Evolutionary conservation across 2,329 filamentous ascomycete genomes (phyloP), one percentile per base, ranked within the genome.

Genomic region (Talaromyces marneffei): DNA sequence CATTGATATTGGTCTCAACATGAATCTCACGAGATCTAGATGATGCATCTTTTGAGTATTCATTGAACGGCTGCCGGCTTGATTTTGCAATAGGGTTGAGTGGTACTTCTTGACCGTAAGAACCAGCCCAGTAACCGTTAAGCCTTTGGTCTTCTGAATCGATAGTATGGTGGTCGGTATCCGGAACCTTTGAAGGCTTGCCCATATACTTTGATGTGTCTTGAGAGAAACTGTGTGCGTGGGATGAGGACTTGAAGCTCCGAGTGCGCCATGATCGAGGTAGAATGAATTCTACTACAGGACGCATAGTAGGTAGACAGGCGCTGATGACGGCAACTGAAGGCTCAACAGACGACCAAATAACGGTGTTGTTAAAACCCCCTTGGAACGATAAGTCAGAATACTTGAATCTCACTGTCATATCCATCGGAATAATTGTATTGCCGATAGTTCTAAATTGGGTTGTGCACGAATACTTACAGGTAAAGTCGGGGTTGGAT

Each of bases 311-410:
- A 1, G 70, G 65, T 1, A 72, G 66, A 58, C 71, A 72, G 29
- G 71, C 71, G 1, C 69, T 70, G 7, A 66, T 66, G 37, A 72
- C 72, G 16, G 66, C 70, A 0, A 71, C 70, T 0, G 69, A 68
- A 1, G 69, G 66, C 59, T 72, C 70, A 20, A 68, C 65, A 39
- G 70, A 71, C 0, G 71, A 72, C 70, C 70, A 72, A 14, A 44
- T 44, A 44, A 44, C 40, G 20, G 40, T 44, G 18, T 44, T 44
- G 20, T 44, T 44, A 44, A 44, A 44, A 5, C 40, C 40, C 40
- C 40, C 40, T 44, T 23, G 3, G 5, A 23, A 14, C 7, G 4
- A 44, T 7, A 23, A 23, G 18, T 44, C 20, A 44, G 40, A 9
- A 14, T 4, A 25, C 4, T 12, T 44, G 10, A 23, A 44, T 2